Percentiles rank a stretch among this genome's conserved stretches.
Evolutionary conservation across 2,329 filamentous ascomycete genomes (phyloP).

Genomic region (Coccinonectria pachysandricola): DNA sequence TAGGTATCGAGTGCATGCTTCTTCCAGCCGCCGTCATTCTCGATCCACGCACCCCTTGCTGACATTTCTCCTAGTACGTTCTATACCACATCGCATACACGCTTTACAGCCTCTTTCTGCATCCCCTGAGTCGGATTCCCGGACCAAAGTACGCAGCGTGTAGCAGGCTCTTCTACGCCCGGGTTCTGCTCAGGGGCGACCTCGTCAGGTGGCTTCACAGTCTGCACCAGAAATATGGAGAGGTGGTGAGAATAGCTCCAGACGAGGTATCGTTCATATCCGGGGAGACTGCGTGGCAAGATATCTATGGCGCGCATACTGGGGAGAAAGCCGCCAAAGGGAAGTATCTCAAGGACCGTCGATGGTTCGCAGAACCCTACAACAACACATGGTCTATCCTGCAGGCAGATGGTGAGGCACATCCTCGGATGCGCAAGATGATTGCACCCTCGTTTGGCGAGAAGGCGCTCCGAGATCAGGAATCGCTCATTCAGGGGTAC

Average conservation of each 20-base stretch:
- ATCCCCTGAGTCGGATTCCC: background rate
- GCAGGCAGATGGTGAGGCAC: conserved; percentile 4
- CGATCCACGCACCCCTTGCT: no score
- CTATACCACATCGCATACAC: background rate
- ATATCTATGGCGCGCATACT: conserved; percentile 2
- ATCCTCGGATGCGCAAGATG: conserved; percentile 5
- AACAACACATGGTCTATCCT: conserved; percentile 2
- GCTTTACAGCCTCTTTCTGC: conserved; percentile 1
- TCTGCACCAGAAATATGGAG: conserved; percentile 16
- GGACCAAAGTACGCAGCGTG: background rate
- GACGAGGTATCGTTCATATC: conserved; percentile 19
- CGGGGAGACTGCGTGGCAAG: conserved; percentile 5
- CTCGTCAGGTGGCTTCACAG: background rate
- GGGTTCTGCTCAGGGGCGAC: background rate
- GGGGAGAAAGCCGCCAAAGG: background rate
- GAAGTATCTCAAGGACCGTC: conserved; percentile 2
- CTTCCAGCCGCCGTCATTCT: no score
- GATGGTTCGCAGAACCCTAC: no score
- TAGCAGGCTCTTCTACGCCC: no score
- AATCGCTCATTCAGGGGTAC: conserved; percentile 24
- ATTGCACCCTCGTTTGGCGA: conserved; percentile 17
- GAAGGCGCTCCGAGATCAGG: conserved; percentile 14
- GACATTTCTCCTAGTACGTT: no score
- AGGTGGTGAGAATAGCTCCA: conserved; percentile 30
- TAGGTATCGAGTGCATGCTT: no score